Evolutionary conservation across 2,329 filamentous ascomycete genomes (phyloP).

Genomic region (Cadophora gregata): DNA sequence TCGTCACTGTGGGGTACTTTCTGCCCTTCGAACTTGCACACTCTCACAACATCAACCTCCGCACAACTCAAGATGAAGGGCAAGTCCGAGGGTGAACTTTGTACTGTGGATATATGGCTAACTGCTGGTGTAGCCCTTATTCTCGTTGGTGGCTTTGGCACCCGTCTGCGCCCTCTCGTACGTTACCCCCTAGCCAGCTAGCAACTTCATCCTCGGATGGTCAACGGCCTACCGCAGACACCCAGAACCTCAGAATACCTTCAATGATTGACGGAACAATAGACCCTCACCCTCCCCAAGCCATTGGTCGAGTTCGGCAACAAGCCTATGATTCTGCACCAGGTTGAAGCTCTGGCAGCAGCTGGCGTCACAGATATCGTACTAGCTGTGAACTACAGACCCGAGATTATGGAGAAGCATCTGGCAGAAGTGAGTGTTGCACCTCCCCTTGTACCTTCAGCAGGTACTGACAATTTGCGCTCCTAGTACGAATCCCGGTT

Average conservation of each 20-base stretch:
- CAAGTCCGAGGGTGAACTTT: conserved; percentile 26
- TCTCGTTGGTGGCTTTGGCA: conserved; percentile 99
- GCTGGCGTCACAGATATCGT: conserved; percentile 98
- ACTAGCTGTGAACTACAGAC: conserved; percentile 97
- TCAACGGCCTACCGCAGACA: conserved; percentile 28
- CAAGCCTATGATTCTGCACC: conserved; percentile 98
- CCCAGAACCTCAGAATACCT: conserved; percentile 36
- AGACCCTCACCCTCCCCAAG: conserved; percentile 97
- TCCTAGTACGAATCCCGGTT: conserved; percentile 85
- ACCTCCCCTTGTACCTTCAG: neutral
- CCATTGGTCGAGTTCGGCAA: conserved; percentile 98
- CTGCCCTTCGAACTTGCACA: conserved; percentile 4
- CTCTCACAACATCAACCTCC: conserved; percentile 22
- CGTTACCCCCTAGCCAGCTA: conserved; percentile 47
- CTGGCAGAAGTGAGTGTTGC: conserved; percentile 77
- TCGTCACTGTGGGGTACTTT: conserved; percentile 32
- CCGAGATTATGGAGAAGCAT: conserved; percentile 95
- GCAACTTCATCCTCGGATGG: conserved; percentile 26
- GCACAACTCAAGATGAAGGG: conserved; percentile 44
- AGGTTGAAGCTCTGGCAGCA: conserved; percentile 91
- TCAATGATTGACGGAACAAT: conserved; percentile 36
- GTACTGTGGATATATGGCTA: conserved; percentile 28
- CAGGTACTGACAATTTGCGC: conserved; percentile 30
- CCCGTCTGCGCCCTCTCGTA: conserved; percentile 94
- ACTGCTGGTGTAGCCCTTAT: conserved; percentile 74